These are phyloP conservation scores for Fusarium verticillioides DNA, from an alignment of 2,329 filamentous ascomycete species.

Conservation along the genomic window DNA sequence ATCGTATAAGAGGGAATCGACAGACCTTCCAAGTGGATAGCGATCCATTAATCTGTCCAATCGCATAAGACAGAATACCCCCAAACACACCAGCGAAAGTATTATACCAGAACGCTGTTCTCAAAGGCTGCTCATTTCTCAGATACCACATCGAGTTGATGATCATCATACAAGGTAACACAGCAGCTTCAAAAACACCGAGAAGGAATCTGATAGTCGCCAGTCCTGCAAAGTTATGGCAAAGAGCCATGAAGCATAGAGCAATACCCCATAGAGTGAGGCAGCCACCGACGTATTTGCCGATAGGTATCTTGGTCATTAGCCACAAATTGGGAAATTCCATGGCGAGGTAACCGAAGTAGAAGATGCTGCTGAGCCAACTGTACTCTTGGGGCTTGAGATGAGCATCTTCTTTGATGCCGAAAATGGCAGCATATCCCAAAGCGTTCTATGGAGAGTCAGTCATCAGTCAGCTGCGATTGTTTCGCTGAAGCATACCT, in stretches of 20 bases:
- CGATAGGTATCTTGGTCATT: conserved; percentile 31
- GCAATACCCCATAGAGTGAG: conserved; percentile 36
- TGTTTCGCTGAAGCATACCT: background rate
- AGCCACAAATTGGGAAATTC: conserved; percentile 55
- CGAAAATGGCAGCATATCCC: conserved; percentile 34
- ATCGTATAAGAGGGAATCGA: fast-evolving
- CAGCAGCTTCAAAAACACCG: conserved; percentile 45
- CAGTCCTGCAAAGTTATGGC: conserved; percentile 40
- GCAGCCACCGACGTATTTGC: conserved; percentile 35
- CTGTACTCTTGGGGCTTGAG: conserved; percentile 64
- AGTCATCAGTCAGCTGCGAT: no score
- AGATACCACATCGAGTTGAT: conserved; percentile 50
- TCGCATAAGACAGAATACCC: conserved; percentile 47
- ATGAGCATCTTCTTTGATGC: conserved; percentile 36
- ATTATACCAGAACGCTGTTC: conserved; percentile 49
- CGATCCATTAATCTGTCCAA: conserved; percentile 43
- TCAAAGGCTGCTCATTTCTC: conserved; percentile 45
- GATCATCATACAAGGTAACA: conserved; percentile 45
- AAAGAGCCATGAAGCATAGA: conserved; percentile 41
- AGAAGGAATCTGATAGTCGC: conserved; percentile 46
- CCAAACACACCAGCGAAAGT: conserved; percentile 49
- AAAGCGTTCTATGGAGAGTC: background rate
- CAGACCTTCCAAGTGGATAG: conserved; percentile 21
- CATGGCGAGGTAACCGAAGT: conserved; percentile 60
- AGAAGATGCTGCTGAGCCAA: conserved; percentile 66